Evolutionary conservation across 768 basidiomycete species (phyloP), one percentile per base, ranked within the genome.

Genomic region (Cyclocybe aegerita): DNA sequence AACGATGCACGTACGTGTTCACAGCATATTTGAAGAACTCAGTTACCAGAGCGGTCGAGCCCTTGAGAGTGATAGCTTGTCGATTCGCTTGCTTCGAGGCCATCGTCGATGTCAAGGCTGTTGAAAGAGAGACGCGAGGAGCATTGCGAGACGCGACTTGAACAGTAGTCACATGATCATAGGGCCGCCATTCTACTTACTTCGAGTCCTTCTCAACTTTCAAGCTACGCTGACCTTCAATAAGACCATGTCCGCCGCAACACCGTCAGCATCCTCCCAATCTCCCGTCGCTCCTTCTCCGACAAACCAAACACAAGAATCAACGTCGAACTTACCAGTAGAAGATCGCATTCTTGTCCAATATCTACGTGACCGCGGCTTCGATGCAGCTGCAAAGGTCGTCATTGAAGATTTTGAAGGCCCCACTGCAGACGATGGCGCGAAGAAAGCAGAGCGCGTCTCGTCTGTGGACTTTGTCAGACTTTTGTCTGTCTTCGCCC

Each of bases 21-120:
- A 93, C 93, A n/a, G 92, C 90, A 70, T 94, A 98, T 74, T 98
- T 98, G 79, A 99, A 98, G 78, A 99, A 98, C 61, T 99, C 97
- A 0, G 93, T 96, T 49, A 98, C 96, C 14, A 98, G 79, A 36
- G 83, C 79, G 2, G 93, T 93, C 0, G 93, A 96, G 2, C 97
- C 97, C 63, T 98, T 97, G 69, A 99, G 86, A 0, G 92, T 95
- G 58, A 98, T 96, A 4, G 88, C 84, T 54, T 90, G 86, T 38
- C 83, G 82, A 34, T 73, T 77, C 34, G 76, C 74, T 68, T 80
- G 79, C 59, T 73, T 80, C 31, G 73, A 66, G 30, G 73, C 67
- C 74, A 73, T 76, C 9, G 16, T n/a, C 36, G 43, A 44, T 43
- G 49, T 42, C 54, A 34, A 47, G 11, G 55, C 53, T 56, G 17